Conservation (phyloP, 2,329 filamentous ascomycete genomes). For the Pleurostoma richardsiae region DNA sequence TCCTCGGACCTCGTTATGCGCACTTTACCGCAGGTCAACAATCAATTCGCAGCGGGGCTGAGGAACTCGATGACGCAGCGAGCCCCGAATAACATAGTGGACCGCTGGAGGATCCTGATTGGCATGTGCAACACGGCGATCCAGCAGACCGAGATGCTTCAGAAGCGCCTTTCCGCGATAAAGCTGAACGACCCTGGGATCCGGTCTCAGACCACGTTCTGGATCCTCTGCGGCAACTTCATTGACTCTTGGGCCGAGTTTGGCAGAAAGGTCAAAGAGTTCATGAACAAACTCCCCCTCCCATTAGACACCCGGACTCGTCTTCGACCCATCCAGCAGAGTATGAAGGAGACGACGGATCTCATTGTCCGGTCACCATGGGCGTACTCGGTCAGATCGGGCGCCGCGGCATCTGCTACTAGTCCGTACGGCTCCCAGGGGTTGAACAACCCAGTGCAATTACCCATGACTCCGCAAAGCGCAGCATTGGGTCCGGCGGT, state of each 20-base stretch:
- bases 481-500: conserved; percentile 85
- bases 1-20: conserved; percentile 70
- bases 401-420: conserved; percentile 24
- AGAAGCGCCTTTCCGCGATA: conserved; percentile 68
- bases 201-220: conserved; percentile 57
- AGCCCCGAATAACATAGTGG: conserved; percentile 53
- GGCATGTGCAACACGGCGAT: conserved; percentile 66
- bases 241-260: conserved; percentile 66
- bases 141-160: conserved; percentile 68
- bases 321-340: conserved; percentile 75
- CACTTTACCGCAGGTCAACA: conserved; percentile 64
- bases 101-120: conserved; percentile 67
- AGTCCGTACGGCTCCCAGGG: conserved; percentile 19
- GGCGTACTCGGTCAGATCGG: conserved; percentile 32
- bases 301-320: conserved; percentile 66
- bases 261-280: conserved; percentile 53
- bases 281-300: conserved; percentile 44
- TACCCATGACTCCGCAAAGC: conserved; percentile 84
- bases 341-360: conserved; percentile 73
- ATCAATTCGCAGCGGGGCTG: conserved; percentile 60
- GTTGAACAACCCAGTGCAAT: conserved; percentile 17
- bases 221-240: conserved; percentile 70
- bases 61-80: conserved; percentile 58
- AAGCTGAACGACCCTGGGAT: conserved; percentile 80
- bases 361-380: conserved; percentile 61